Percentiles rank a stretch among this genome's conserved stretches.
These are phyloP conservation scores for Saturnispora serradocipensis DNA, from an alignment of 805 yeast genomes.

Conservation along the genomic window DNA sequence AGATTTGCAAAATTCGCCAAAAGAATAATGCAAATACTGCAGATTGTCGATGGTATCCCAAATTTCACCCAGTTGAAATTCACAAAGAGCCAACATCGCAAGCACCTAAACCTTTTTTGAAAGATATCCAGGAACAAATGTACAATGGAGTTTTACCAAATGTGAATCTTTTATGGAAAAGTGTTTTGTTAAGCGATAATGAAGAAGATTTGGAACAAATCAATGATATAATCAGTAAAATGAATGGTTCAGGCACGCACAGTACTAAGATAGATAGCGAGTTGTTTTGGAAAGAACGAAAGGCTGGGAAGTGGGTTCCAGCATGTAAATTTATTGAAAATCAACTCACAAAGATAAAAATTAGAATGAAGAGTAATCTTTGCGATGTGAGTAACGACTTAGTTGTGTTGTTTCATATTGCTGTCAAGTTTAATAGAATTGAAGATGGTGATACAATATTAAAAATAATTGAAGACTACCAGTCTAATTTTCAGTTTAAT, in stretches of 20 bases:
- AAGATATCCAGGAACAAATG: constrained; percentile 18
- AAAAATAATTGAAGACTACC: not conserved
- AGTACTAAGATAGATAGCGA: constrained; percentile 9
- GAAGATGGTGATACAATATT: constrained; percentile 4
- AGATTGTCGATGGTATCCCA: constrained; percentile 8
- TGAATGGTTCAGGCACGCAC: not conserved
- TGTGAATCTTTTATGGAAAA: constrained; percentile 11
- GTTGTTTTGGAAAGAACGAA: constrained; percentile 18
- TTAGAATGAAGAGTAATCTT: not conserved
- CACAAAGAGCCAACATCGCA: constrained; percentile 6
- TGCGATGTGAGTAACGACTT: constrained; percentile 7
- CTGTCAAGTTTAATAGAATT: constrained; percentile 8
- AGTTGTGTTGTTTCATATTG: constrained; percentile 9
- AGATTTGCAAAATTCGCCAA: constrained; percentile 3
- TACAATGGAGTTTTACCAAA: constrained; percentile 21
- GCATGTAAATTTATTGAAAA: constrained; percentile 6
- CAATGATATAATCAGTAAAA: constrained; percentile 6
- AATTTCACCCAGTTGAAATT: constrained; percentile 7
- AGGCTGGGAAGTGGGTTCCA: constrained; percentile 9
- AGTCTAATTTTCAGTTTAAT: constrained; percentile 2
- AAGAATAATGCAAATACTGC: not conserved
- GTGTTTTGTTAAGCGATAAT: constrained; percentile 13
- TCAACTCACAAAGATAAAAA: constrained; percentile 1
- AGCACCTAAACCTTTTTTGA: constrained; percentile 12
- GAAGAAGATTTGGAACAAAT: constrained; percentile 13